Conservation (phyloP, 306 rosid genomes). For the Corylus avellana region DNA sequence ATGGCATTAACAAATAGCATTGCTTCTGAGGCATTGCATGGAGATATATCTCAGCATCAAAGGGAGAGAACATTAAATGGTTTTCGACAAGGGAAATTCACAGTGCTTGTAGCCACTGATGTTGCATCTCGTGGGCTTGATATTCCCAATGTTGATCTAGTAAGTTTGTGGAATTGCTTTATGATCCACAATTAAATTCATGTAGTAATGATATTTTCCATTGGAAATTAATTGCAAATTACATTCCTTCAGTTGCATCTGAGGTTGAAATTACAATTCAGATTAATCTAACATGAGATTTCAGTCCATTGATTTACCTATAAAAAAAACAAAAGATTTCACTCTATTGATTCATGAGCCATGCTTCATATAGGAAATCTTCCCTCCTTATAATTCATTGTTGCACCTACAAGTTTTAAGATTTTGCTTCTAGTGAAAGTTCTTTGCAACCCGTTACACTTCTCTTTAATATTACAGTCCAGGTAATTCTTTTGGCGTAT, state of each 20-base stretch:
- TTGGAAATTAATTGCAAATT: not conserved
- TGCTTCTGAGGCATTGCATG: constrained; percentile 96
- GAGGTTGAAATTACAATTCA: not conserved
- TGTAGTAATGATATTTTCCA: not conserved
- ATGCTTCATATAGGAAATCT: constrained; percentile 15
- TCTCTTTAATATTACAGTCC: constrained; percentile 15
- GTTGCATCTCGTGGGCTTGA: constrained; percentile 99
- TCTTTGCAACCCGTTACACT: constrained; percentile 14
- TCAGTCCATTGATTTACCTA: not conserved
- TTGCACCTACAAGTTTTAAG: constrained; percentile 17
- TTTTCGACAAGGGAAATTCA: constrained; percentile 96
- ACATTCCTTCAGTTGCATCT: not conserved
- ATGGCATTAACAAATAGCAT: constrained; percentile 78
- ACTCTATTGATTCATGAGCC: not conserved
- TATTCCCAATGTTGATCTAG: constrained; percentile 97
- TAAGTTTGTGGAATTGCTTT: constrained; percentile 37
- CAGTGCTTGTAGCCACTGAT: constrained; percentile 98
- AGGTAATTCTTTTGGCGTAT: constrained; percentile 15
- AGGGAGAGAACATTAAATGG: constrained; percentile 96
- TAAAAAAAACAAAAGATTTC: too few relatives aligned
- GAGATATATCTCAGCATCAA: constrained; percentile 98
- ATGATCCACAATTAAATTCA: constrained; percentile 9
- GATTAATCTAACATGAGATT: not conserved
- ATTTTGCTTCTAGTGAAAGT: constrained; percentile 15
- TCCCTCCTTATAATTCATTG: constrained; percentile 8